Evolutionary conservation across 176 grass and related monocot species (phyloP).

Genomic region (Rhipidocladum racemiflorum): DNA sequence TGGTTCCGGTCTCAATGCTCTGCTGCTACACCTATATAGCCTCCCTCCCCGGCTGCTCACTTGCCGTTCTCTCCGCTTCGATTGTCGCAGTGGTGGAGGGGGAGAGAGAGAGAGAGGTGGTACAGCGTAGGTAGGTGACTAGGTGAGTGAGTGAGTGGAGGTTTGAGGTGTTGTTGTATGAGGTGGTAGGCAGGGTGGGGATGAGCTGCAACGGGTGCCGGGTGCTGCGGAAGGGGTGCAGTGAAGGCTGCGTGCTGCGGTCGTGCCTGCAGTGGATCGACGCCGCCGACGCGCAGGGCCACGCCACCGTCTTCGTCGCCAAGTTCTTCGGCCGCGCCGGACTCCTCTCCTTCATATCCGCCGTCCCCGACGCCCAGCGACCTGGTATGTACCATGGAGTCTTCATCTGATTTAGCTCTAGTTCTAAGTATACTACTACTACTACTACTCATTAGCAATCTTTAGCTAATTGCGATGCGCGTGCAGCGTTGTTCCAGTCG

Average conservation of each 20-base stretch:
- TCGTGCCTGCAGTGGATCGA: constrained; percentile 86
- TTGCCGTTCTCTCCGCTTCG: constrained; percentile 22
- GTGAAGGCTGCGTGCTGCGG: constrained; percentile 70
- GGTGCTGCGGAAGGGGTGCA: constrained; percentile 81
- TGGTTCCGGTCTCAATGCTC: neutral
- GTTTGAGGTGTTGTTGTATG: neutral
- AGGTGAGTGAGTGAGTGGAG: too few relatives aligned
- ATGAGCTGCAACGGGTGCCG: constrained; percentile 96
- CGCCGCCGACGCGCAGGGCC: constrained; percentile 65
- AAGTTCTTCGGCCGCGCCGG: constrained; percentile 93
- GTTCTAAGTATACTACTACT: neutral
- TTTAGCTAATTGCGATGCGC: neutral
- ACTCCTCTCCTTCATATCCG: constrained; percentile 76
- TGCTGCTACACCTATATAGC: constrained; percentile 41
- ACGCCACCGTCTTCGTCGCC: constrained; percentile 90
- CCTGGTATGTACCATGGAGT: constrained; percentile 40
- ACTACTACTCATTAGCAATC: neutral
- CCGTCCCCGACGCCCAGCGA: constrained; percentile 50
- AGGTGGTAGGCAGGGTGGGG: neutral
- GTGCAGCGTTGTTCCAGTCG: constrained; percentile 69
- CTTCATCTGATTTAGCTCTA: neutral
- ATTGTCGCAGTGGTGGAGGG: neutral
- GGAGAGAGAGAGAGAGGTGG: too few relatives aligned
- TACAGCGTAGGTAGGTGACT: neutral
- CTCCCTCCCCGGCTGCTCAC: constrained; percentile 7